phyloP scores from a whole-genome alignment of 2,329 filamentous ascomycete genomes.

The Trichophyton simii region DNA sequence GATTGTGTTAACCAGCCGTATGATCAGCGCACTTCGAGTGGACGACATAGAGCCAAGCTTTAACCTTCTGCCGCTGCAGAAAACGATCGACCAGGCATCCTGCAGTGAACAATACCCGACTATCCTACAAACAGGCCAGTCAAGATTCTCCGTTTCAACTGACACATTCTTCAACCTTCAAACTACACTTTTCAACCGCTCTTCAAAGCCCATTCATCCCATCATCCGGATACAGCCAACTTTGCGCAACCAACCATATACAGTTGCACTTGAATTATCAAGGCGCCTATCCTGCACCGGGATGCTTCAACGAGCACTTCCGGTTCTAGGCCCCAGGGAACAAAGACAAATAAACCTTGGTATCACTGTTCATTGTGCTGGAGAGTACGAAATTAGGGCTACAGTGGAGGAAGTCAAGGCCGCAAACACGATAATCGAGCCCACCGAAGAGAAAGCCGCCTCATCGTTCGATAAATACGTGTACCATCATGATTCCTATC shows the following conservation, averaged over 20 bases:
- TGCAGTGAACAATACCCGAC: constrained; percentile 7
- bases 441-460: neutral
- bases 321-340: constrained; percentile 47
- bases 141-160: constrained; percentile 37
- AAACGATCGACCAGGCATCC: constrained; percentile 11
- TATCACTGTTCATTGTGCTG: constrained; percentile 62
- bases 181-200: constrained; percentile 65
- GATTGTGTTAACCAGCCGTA: constrained; percentile 59
- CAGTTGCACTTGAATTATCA: constrained; percentile 65
- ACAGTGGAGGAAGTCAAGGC: constrained; percentile 62
- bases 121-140: constrained; percentile 31
- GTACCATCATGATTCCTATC: constrained; percentile 7
- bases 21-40: constrained; percentile 72
- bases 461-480: constrained; percentile 1
- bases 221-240: constrained; percentile 66
- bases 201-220: constrained; percentile 52
- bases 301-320: constrained; percentile 61
- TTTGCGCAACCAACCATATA: constrained; percentile 58
- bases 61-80: constrained; percentile 19
- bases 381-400: constrained; percentile 70
- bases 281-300: constrained; percentile 78
- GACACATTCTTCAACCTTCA: constrained; percentile 58
- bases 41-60: constrained; percentile 62
- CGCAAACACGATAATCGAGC: constrained; percentile 29
- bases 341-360: constrained; percentile 53